phyloP scores from a whole-genome alignment of 164 flowering plant species.

The Aristolochia californica region DNA sequence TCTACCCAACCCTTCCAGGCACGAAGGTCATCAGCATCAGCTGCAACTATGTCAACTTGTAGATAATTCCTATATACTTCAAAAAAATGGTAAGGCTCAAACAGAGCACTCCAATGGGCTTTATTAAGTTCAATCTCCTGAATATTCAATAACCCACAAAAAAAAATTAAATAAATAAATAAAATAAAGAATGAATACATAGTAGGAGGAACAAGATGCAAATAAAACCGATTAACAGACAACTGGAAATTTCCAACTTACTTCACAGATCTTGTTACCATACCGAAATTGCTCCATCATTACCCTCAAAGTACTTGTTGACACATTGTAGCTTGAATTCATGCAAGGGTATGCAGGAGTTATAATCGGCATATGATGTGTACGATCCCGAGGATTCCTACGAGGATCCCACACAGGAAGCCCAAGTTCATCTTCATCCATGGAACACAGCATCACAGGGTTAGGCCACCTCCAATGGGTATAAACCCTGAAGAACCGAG shows the following conservation, averaged over 20 bases:
- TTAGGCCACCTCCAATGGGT: conserved; percentile 99
- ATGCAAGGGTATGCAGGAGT: conserved; percentile 99
- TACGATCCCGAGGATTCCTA: conserved; percentile 67
- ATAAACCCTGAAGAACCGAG: conserved; percentile 87
- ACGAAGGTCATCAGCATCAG: conserved; percentile 72
- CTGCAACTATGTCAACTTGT: conserved; percentile 89
- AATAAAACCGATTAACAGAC: too few species aligned
- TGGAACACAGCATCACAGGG: conserved; percentile 90
- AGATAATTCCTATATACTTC: conserved; percentile 83
- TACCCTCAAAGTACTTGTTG: conserved; percentile 78
- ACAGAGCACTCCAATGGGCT: conserved; percentile 63
- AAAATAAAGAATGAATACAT: not conserved
- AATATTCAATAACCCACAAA: not conserved
- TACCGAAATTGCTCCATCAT: conserved; percentile 85
- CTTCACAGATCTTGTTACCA: conserved; percentile 84
- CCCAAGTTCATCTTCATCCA: conserved; percentile 85
- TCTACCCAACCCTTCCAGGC: conserved; percentile 99
- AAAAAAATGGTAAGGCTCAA: conserved; percentile 82
- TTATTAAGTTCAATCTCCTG: conserved; percentile 88
- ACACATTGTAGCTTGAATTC: conserved; percentile 98
- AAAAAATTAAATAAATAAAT: not conserved
- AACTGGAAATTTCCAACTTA: conserved; percentile 11
- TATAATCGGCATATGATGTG: conserved; percentile 93
- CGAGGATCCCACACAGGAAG: conserved; percentile 95
- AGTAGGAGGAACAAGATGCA: too few species aligned